These are phyloP conservation scores for Cladosporium sp. DNA, from an alignment of 2,329 filamentous ascomycete species.

Conservation along the genomic window DNA sequence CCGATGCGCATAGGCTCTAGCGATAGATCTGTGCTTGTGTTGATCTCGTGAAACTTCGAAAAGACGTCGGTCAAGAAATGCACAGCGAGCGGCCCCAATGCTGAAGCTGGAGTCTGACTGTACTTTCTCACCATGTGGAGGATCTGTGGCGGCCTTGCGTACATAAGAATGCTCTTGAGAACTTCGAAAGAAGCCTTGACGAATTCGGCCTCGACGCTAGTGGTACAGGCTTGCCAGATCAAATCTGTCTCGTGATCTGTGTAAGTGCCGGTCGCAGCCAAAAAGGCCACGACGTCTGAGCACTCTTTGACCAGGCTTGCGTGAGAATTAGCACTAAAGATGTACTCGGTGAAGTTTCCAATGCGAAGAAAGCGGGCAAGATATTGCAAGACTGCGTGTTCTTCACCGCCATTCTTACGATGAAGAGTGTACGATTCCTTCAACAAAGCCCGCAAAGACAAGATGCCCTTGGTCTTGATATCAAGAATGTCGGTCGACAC, in stretches of 20 bases:
- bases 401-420: conserved; percentile 14
- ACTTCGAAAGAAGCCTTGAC: conserved; percentile 73
- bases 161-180: conserved; percentile 47
- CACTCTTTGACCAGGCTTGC: conserved; percentile 81
- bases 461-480: conserved; percentile 73
- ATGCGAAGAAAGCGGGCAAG: conserved; percentile 65
- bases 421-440: conserved; percentile 59
- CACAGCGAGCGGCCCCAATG: conserved; percentile 22
- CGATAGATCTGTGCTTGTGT: neutral
- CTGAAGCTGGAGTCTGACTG: conserved; percentile 37
- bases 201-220: conserved; percentile 79
- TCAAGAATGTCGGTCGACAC: conserved; percentile 88
- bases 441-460: conserved; percentile 67
- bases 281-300: conserved; percentile 79
- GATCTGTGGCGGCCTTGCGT: conserved; percentile 44
- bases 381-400: conserved; percentile 58
- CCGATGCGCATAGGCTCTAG: conserved; percentile 15
- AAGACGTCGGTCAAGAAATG: conserved; percentile 18
- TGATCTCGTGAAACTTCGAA: neutral
- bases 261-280: conserved; percentile 75
- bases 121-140: conserved; percentile 70
- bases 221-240: conserved; percentile 78
- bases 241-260: conserved; percentile 67
- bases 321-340: conserved; percentile 86
- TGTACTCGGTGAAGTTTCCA: conserved; percentile 74